phyloP scores from a whole-genome alignment of 2,329 filamentous ascomycete genomes.

The Thelonectria blattea region DNA sequence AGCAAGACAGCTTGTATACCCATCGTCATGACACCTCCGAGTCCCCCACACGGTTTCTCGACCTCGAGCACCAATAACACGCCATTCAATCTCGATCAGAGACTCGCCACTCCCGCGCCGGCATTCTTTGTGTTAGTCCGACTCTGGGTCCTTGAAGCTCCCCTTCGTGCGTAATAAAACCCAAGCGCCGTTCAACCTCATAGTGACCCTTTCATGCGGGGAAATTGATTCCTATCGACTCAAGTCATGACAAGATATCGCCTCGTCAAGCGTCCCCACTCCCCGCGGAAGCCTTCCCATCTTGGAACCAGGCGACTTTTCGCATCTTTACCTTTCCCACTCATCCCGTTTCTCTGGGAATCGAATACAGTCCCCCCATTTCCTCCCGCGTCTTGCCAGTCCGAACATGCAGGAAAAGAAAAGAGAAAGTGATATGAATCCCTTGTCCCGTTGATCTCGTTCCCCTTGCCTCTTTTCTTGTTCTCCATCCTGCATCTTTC shows the following conservation, averaged over 20 bases:
- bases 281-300: slow-evolving; percentile 19
- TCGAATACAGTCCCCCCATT: slow-evolving; percentile 18
- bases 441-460: not conserved
- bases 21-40: not conserved
- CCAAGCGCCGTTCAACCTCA: not conserved
- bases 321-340: not conserved
- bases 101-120: not conserved
- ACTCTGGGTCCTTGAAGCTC: not conserved
- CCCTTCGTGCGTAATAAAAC: no score
- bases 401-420: not conserved
- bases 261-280: slow-evolving; percentile 3
- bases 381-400: slow-evolving; percentile 7
- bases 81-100: not conserved
- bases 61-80: slow-evolving; percentile 8
- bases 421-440: slow-evolving; percentile 8
- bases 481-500: not conserved
- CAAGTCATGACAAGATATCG: not conserved
- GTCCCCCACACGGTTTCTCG: not conserved
- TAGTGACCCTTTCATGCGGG: slow-evolving; percentile 4
- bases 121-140: not conserved
- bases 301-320: not conserved
- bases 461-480: not conserved
- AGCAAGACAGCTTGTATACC: not conserved
- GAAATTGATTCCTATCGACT: not conserved
- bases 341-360: not conserved